Percentiles rank a stretch among this genome's conserved stretches.
Evolutionary conservation across 1,139 yeast species (phyloP).

Genomic region (Debaryomyces subglobosus): DNA sequence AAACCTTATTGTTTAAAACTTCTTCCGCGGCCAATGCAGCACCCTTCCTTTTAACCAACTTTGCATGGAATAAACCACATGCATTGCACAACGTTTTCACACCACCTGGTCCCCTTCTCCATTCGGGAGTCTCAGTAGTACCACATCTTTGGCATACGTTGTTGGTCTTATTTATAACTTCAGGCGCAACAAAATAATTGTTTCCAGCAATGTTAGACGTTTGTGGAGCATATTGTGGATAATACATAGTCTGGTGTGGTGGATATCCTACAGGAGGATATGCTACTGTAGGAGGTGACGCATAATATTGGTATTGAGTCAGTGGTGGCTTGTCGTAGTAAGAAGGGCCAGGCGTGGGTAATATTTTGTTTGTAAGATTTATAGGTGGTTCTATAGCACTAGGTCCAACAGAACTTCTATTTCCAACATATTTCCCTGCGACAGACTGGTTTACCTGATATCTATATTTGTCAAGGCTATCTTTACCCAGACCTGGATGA

Average conservation of each 20-base stretch:
- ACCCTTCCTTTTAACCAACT: conserved; percentile 68
- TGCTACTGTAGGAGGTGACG: conserved; percentile 5
- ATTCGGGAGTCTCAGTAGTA: conserved; percentile 85
- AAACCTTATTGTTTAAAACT: conserved; percentile 46
- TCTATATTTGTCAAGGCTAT: not conserved
- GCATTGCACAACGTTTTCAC: conserved; percentile 86
- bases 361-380: not conserved
- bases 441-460: conserved; percentile 9
- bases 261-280: conserved; percentile 10
- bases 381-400: not conserved
- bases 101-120: conserved; percentile 91
- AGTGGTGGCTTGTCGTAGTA: conserved; percentile 11
- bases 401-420: not conserved
- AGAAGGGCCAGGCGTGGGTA: conserved; percentile 14
- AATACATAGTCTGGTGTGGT: conserved; percentile 7
- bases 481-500: not conserved
- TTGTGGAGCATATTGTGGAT: conserved; percentile 14
- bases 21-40: conserved; percentile 62
- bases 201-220: conserved; percentile 12
- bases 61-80: conserved; percentile 84
- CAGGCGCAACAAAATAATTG: conserved; percentile 21
- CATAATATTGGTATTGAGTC: conserved; percentile 10
- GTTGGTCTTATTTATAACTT: conserved; percentile 39
- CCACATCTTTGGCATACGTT: conserved; percentile 58
- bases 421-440: conserved; percentile 9